These are phyloP conservation scores for Rhododendron williamsianum DNA, from an alignment of 148 eudicot species.

Conservation along the genomic window DNA sequence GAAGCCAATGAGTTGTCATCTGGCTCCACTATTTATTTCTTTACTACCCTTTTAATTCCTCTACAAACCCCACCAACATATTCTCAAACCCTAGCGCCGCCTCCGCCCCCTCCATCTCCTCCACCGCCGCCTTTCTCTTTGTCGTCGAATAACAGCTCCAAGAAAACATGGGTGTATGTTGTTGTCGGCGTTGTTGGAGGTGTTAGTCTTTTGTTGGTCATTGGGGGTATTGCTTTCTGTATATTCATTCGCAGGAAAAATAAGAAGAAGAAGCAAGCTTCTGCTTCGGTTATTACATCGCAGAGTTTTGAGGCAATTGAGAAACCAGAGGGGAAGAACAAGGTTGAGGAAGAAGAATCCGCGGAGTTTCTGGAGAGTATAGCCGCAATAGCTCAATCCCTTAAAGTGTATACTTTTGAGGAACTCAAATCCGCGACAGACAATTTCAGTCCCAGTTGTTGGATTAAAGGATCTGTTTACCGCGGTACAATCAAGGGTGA, in stretches of 20 bases:
- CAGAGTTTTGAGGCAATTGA: constrained; percentile 61
- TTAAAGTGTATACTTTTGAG: constrained; percentile 58
- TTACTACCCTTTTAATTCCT: constrained; percentile 74
- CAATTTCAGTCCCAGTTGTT: constrained; percentile 52
- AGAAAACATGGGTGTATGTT: constrained; percentile 41
- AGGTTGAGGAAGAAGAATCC: constrained; percentile 42
- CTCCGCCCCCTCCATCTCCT: constrained; percentile 41
- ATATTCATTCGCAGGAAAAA: constrained; percentile 23
- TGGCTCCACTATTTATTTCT: constrained; percentile 35
- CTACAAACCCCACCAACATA: constrained; percentile 48
- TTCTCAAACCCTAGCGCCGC: constrained; percentile 28
- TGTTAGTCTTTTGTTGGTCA: constrained; percentile 16
- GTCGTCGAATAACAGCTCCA: constrained; percentile 15
- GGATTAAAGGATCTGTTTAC: constrained; percentile 72
- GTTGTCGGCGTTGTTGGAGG: constrained; percentile 57
- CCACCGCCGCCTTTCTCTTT: constrained; percentile 18
- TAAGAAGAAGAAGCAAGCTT: constrained; percentile 14
- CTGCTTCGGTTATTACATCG: constrained; percentile 27
- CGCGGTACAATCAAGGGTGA: constrained; percentile 77
- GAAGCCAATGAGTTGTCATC: constrained; percentile 60
- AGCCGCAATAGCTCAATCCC: constrained; percentile 60
- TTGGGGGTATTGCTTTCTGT: constrained; percentile 30
- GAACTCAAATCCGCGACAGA: constrained; percentile 68
- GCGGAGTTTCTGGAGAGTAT: constrained; percentile 60
- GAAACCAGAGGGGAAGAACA: constrained; percentile 43